These are phyloP conservation scores for Rubia yunnanensis DNA, from an alignment of 257 asterid species.

Conservation along the genomic window DNA sequence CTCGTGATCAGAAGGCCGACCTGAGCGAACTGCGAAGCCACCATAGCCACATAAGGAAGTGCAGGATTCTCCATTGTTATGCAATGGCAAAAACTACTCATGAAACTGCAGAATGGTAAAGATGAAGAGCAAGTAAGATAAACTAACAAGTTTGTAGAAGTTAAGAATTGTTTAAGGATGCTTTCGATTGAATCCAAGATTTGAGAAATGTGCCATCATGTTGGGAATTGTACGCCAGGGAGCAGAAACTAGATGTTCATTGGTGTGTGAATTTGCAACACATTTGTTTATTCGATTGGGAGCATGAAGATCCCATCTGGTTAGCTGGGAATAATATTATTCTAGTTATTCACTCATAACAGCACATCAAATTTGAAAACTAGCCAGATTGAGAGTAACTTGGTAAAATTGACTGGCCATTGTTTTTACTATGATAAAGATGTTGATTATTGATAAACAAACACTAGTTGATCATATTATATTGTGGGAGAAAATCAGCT, in stretches of 20 bases:
- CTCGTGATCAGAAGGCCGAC: constrained; percentile 38
- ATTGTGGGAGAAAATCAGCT: too few relatives aligned
- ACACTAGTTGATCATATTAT: background rate
- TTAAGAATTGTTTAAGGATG: background rate
- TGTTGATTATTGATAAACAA: background rate
- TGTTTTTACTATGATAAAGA: background rate
- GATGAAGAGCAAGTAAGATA: background rate
- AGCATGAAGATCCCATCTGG: background rate
- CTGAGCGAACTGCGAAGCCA: constrained; percentile 48
- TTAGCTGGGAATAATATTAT: background rate
- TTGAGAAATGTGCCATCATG: background rate
- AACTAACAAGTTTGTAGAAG: background rate
- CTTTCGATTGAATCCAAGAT: background rate
- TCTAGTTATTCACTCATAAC: too few relatives aligned
- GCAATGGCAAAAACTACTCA: background rate
- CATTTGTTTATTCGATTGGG: constrained; percentile 5
- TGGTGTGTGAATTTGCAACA: background rate
- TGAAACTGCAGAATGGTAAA: background rate
- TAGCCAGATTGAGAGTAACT: background rate
- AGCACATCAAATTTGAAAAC: too few relatives aligned
- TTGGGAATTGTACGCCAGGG: background rate
- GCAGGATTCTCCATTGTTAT: constrained; percentile 14
- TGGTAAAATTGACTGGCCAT: background rate
- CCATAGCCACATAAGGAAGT: constrained; percentile 46
- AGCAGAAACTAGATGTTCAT: background rate